Evolutionary conservation across 2,329 filamentous ascomycete species (phyloP), one percentile per base, ranked within the genome.

Genomic region (Fusarium algeriense): DNA sequence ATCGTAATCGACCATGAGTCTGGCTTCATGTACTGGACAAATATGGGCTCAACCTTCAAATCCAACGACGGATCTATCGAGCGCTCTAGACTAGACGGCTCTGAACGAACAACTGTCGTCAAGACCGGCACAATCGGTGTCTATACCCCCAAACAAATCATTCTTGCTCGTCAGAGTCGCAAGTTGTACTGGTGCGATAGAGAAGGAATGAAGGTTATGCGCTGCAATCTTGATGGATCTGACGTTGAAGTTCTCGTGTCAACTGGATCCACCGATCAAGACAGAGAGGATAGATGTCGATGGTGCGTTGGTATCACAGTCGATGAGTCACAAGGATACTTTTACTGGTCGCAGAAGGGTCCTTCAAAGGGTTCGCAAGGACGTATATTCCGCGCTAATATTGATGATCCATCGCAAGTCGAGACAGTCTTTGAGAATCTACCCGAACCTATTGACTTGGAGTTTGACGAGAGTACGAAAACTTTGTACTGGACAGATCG

Each of bases 141-240:
- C 8, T 20, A 30, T 13, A 58, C 62, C 1, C 44, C 60, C 2
- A 65, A 58, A 20, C 37, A 58, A 15, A 15, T 50, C 1, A 41
- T 28, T 3, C 20, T 65, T 9, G 38, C 60, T 0, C 13, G 11
- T 5, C 30, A 60, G 7, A 65, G 30, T 20, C 4, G 17, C 2
- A 69, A 60, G n/a, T 40, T 69, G 3, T 55, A 65, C 19, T 69
- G 52, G 66, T 60, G 59, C 9, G 53, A 55, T 17, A 32, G 66
- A 28, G 59, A 69, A 10, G 53, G 59, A 14, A 55, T 69, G 37
- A 46, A 69, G 30, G 59, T 60, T 2, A 64, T 69, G 46, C 34
- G 23, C 0, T 54, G 19, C 6, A 52, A 54, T 28, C n/a, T 65
- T 23, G 53, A 64, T 26, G 37, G 59, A 7, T 59, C 32, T 1